Evolutionary conservation across 129 eudicot genomes (phyloP), one percentile per base, ranked within the genome.

Genomic region (Helianthus tuberosus): DNA sequence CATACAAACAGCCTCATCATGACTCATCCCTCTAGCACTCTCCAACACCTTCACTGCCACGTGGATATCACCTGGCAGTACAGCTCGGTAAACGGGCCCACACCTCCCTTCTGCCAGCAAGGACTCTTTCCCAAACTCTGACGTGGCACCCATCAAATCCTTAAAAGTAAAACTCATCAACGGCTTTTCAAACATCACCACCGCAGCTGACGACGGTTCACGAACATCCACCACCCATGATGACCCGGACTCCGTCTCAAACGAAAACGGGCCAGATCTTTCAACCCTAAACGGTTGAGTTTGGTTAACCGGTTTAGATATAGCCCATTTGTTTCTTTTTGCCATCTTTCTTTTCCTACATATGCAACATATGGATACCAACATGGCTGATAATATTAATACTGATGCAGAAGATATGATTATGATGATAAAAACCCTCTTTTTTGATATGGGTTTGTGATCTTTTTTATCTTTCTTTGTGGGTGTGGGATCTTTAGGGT

Each of bases 21-120:
- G 77, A 64, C 82, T 84, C 64, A 95, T 72, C 65, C 75, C 82
- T 58, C 96, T 77, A 11, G 86, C 94, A 72, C 72, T 57, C 66
- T 91, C 97, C 72, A 95, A 75, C 36, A 95, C 99, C 78, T 95
- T 95, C 71, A 95, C 87, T 41, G 99, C 99, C 97, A 95, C 96
- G 89, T 95, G 96, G 86, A 95, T 68, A 72, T 91, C 94, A 74
- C 99, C 99, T 61, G 99, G 97, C 59, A 95, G 84, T 23, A 95
- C 96, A 8, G 96, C 99, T 54, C 97, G 76, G 76, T 95, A 95
- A 0, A 95, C 89, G 71, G 99, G 99, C 81, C 99, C 99, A 80
- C 97, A 84, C 70, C 96, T 89, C 1, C 99, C 99, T 51, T 91
- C 94, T 8, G 99, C 89, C 54, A 95, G 80, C 76, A 86, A 66